These are phyloP conservation scores for Mollisiaceae sp. DNA, from an alignment of 2,329 filamentous ascomycete genomes.

Conservation along the genomic window DNA sequence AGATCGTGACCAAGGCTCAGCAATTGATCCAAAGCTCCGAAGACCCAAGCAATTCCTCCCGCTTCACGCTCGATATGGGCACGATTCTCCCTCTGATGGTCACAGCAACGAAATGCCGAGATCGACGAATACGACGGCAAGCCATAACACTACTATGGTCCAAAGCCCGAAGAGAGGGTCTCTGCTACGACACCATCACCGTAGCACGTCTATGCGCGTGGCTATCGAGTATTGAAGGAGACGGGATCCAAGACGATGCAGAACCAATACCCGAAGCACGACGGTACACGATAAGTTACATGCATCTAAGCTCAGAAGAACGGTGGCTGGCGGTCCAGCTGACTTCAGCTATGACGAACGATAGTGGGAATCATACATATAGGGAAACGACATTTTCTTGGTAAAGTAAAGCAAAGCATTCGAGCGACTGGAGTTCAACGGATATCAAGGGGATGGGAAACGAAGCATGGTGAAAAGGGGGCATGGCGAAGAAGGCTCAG, in stretches of 20 bases:
- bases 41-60: constrained; percentile 39
- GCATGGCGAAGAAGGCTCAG: constrained; percentile 18
- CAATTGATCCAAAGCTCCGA: constrained; percentile 38
- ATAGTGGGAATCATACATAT: constrained; percentile 35
- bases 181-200: constrained; percentile 42
- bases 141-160: constrained; percentile 41
- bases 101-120: constrained; percentile 41
- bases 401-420: constrained; percentile 27
- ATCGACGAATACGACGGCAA: constrained; percentile 37
- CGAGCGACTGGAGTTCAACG: constrained; percentile 6
- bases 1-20: constrained; percentile 40
- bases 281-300: constrained; percentile 38
- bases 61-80: constrained; percentile 42
- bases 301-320: constrained; percentile 41
- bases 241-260: constrained; percentile 38
- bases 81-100: constrained; percentile 41
- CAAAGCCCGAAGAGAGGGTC: constrained; percentile 41
- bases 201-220: constrained; percentile 42
- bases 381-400: constrained; percentile 43
- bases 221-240: constrained; percentile 41
- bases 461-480: constrained; percentile 7
- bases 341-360: constrained; percentile 34
- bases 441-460: neutral
- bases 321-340: constrained; percentile 41
- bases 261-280: constrained; percentile 38